Conservation (phyloP, 331 rosid genomes). For the Erythrophleum ivorense region DNA sequence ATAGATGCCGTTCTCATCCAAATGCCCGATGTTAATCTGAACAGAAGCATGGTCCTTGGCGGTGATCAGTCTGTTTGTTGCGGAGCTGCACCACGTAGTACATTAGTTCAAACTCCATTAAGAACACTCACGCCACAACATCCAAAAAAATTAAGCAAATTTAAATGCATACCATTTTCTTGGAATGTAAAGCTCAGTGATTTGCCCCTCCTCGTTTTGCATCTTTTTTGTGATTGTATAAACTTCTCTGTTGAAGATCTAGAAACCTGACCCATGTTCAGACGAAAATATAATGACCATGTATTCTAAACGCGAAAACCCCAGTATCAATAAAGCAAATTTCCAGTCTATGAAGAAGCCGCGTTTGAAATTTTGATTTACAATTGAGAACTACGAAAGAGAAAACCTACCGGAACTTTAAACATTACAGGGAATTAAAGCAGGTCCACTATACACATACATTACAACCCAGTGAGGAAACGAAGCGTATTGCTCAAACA, state of each 20-base stretch:
- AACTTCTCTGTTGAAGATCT: slow-evolving; percentile 24
- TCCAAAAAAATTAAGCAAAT: not conserved
- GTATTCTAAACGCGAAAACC: not conserved
- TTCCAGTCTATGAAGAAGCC: not conserved
- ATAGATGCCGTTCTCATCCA: slow-evolving; percentile 80
- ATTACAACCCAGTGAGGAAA: not conserved
- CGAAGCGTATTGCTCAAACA: not conserved
- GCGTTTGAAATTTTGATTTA: not conserved
- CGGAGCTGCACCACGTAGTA: slow-evolving; percentile 57
- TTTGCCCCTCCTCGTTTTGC: slow-evolving; percentile 69
- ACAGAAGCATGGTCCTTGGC: slow-evolving; percentile 86
- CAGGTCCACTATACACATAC: not conserved
- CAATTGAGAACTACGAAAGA: not conserved
- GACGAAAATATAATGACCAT: not conserved
- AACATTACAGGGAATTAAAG: not conserved
- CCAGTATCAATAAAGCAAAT: not conserved
- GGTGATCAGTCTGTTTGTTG: slow-evolving; percentile 79
- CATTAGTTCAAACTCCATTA: not conserved
- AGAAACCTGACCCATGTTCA: slow-evolving; percentile 9
- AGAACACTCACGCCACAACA: not conserved
- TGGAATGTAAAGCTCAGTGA: slow-evolving; percentile 72
- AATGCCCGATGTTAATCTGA: slow-evolving; percentile 81
- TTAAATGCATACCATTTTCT: slow-evolving; percentile 56
- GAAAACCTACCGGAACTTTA: not conserved
- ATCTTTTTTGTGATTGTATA: slow-evolving; percentile 30